Base-by-base conservation (phyloP, 192 early-diverging fungal genomes). In the Coemansia sp. region DNA sequence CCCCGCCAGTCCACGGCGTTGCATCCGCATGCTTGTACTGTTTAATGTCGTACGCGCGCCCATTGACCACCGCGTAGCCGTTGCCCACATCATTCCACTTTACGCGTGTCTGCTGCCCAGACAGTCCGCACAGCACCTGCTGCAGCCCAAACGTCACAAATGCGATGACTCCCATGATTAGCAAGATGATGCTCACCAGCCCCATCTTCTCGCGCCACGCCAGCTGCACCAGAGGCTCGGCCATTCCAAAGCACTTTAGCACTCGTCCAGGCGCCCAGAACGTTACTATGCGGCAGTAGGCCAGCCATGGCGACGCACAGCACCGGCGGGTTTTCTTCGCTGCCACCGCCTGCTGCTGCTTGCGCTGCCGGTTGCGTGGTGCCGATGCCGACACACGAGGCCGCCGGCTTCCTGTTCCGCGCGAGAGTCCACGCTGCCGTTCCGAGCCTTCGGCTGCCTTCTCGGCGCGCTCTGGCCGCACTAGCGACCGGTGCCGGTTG, bases 161-260 rank as follows among this genome's bases (percentile, higher is more conserved):
- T 21, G 90, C 93, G 37, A 94, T 85, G 24, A 69, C 65, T 4
- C 56, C 63, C 85, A 92, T 91, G 53, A 93, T 74, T 0, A 91
- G 1, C 6, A 88, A 20, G 63, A 94, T 93, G 57, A 95, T 81
- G 28, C 84, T 87, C 40, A 93, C 89, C 9, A 97, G 76, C 0
- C 89, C 92, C 60, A 97, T 88, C 74, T 97, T 97, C 76, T 97
- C 95, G 67, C 93, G 85, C 89, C 90, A 97, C 24, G 95, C 95
- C 61, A 72, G 70, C 58, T 90, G 90, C 67, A 86, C 83, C 36
- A 66, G 79, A 11, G 59, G 44, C 37, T 84, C 76, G 20, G 74
- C 65, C 68, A 90, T 87, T 5, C 90, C 90, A 40, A 69, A 83
- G 67, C 76, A 80, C 62, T 67, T 63, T 18, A 86, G 71, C 15